Percentiles rank a stretch among this genome's conserved stretches.
Conservation (phyloP, 1,284 basidiomycete genomes). For the Ceratorhiza oryzae-sativae region DNA sequence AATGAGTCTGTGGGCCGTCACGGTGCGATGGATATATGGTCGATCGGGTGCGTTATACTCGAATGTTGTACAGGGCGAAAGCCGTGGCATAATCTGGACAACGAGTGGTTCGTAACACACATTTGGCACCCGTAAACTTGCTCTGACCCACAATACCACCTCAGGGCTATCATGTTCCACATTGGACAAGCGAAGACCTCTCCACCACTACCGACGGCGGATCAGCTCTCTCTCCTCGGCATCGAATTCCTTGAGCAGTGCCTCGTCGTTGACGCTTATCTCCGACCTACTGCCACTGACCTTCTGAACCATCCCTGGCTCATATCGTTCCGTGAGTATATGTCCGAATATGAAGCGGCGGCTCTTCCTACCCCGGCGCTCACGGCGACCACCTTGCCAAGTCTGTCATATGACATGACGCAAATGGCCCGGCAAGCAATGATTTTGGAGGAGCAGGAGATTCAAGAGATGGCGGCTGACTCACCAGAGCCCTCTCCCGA, state of each 20-base stretch:
- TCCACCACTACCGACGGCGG: slow-evolving; percentile 91
- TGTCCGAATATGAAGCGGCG: slow-evolving; percentile 65
- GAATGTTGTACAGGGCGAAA: slow-evolving; percentile 97
- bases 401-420: slow-evolving; percentile 59
- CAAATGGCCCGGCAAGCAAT: slow-evolving; percentile 64
- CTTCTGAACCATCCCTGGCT: slow-evolving; percentile 94
- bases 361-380: slow-evolving; percentile 34
- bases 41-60: slow-evolving; percentile 93
- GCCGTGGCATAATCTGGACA: slow-evolving; percentile 98
- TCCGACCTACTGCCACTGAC: slow-evolving; percentile 85
- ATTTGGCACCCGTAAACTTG: neutral
- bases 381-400: slow-evolving; percentile 26
- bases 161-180: slow-evolving; percentile 98
- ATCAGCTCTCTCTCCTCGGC: slow-evolving; percentile 87
- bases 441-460: slow-evolving; percentile 65
- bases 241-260: slow-evolving; percentile 96
- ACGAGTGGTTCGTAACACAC: slow-evolving; percentile 83
- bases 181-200: slow-evolving; percentile 97
- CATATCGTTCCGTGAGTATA: slow-evolving; percentile 73
- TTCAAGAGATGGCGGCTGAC: slow-evolving; percentile 39
- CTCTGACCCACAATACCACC: neutral
- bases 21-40: slow-evolving; percentile 99
- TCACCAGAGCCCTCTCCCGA: slow-evolving; percentile 36
- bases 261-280: slow-evolving; percentile 85
- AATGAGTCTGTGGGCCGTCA: slow-evolving; percentile 84